These are phyloP conservation scores for Limtongia smithiae DNA, from an alignment of 805 yeast species.

Conservation along the genomic window DNA sequence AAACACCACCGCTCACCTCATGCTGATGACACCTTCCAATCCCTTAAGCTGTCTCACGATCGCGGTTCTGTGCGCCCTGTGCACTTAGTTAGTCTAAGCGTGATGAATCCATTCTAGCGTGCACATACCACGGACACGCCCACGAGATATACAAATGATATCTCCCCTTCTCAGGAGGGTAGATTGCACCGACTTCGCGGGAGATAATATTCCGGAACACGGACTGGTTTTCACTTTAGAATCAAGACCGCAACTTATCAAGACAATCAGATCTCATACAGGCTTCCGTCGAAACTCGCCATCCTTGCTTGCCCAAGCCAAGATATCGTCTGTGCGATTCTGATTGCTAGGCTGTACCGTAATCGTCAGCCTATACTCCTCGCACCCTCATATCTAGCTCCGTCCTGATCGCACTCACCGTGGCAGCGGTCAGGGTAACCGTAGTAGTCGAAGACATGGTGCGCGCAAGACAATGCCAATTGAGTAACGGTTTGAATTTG, in stretches of 20 bases:
- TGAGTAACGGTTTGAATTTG: too few relatives aligned
- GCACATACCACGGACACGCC: constrained; percentile 96
- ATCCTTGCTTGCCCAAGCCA: constrained; percentile 28
- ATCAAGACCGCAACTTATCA: background rate
- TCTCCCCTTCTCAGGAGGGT: constrained; percentile 71
- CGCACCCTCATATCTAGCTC: too few relatives aligned
- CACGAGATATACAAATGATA: constrained; percentile 85
- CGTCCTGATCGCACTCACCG: too few relatives aligned
- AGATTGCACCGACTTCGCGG: constrained; percentile 59
- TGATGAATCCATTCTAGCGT: too few relatives aligned
- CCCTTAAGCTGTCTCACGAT: constrained; percentile 75
- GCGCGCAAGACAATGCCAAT: too few relatives aligned
- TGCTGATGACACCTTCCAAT: constrained; percentile 45
- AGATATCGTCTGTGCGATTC: too few relatives aligned
- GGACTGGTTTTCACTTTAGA: constrained; percentile 27
- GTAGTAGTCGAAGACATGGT: constrained; percentile 4
- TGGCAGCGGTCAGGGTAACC: too few relatives aligned
- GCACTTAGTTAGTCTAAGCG: too few relatives aligned
- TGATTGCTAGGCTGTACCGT: too few relatives aligned
- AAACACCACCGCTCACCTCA: constrained; percentile 25
- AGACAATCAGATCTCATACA: constrained; percentile 8
- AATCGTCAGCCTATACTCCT: too few relatives aligned
- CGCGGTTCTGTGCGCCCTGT: constrained; percentile 73
- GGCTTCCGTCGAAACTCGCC: constrained; percentile 30
- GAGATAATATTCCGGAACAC: constrained; percentile 63